These are phyloP conservation scores for Sechiopsis laciniata DNA, from an alignment of 306 rosid species.

Conservation along the genomic window DNA sequence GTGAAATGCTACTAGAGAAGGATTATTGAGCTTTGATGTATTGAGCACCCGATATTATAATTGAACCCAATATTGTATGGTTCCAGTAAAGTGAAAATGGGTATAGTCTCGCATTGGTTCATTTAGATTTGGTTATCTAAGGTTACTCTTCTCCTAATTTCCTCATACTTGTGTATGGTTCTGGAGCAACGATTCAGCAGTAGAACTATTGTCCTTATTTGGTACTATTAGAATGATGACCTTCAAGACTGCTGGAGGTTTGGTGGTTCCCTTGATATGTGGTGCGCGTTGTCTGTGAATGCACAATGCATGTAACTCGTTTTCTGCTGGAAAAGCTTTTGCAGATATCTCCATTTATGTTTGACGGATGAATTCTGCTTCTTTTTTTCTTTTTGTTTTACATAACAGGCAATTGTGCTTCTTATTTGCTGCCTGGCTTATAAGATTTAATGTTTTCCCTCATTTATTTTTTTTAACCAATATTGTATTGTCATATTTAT, in stretches of 20 bases:
- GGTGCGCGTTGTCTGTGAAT: neutral
- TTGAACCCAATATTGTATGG: neutral
- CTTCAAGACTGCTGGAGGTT: slow-evolving; percentile 5
- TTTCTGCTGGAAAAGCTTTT: neutral
- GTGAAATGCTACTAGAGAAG: slow-evolving; percentile 7
- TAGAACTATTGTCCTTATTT: neutral
- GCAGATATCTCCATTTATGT: neutral
- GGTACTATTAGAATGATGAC: neutral
- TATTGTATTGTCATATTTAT: neutral
- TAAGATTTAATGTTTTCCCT: neutral
- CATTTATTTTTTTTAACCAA: neutral
- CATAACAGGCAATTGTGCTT: neutral
- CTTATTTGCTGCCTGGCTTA: neutral
- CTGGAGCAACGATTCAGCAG: neutral
- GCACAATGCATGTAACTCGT: neutral
- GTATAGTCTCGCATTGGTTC: neutral
- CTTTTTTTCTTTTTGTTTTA: too few relatives aligned
- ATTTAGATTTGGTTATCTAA: neutral
- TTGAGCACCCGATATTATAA: neutral
- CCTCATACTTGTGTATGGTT: neutral
- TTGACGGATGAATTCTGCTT: neutral
- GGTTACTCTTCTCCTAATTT: too few relatives aligned
- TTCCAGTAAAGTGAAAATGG: neutral
- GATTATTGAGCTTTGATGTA: neutral
- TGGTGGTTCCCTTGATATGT: neutral